A percentile compares a stretch with the other conserved stretches of the same genome.
Evolutionary conservation across 148 eudicot genomes (phyloP).

Genomic region (Cornus florida): DNA sequence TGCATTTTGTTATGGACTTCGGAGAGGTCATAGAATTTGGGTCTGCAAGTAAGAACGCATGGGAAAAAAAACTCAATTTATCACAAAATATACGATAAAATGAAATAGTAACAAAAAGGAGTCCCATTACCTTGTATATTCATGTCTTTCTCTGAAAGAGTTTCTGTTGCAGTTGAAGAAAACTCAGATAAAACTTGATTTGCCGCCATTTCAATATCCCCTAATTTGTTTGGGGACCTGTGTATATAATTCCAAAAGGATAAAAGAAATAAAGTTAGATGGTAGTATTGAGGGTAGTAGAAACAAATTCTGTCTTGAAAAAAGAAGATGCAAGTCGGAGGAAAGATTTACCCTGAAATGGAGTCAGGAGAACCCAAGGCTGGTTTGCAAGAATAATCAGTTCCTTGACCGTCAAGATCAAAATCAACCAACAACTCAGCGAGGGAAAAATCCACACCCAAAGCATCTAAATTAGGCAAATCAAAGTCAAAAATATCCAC

Average conservation of each 20-base stretch:
- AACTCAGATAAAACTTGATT: slow-evolving; percentile 41
- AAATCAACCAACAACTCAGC: slow-evolving; percentile 62
- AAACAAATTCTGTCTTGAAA: not conserved
- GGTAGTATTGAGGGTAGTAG: not conserved
- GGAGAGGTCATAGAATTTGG: slow-evolving; percentile 60
- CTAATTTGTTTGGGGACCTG: slow-evolving; percentile 47
- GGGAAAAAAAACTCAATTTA: slow-evolving; percentile 8
- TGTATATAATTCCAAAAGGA: not conserved
- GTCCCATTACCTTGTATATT: slow-evolving; percentile 33
- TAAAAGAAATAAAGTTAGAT: not conserved
- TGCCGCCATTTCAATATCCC: slow-evolving; percentile 25
- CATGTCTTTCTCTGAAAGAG: slow-evolving; percentile 42
- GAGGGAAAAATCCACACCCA: slow-evolving; percentile 58
- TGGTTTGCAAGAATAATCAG: slow-evolving; percentile 39
- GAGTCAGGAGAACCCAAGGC: slow-evolving; percentile 39
- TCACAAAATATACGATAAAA: not conserved
- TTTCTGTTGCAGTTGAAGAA: slow-evolving; percentile 44
- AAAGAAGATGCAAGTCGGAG: not conserved
- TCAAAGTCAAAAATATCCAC: slow-evolving; percentile 69
- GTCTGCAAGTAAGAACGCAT: slow-evolving; percentile 33
- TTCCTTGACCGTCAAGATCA: slow-evolving; percentile 38
- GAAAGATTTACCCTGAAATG: slow-evolving; percentile 39
- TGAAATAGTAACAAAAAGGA: not conserved
- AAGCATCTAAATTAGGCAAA: slow-evolving; percentile 54
- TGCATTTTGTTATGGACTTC: slow-evolving; percentile 63